Percentiles rank a stretch among this genome's conserved stretches.
phyloP scores from a whole-genome alignment of 179 eudicot species.

The Beta lomatogona region DNA sequence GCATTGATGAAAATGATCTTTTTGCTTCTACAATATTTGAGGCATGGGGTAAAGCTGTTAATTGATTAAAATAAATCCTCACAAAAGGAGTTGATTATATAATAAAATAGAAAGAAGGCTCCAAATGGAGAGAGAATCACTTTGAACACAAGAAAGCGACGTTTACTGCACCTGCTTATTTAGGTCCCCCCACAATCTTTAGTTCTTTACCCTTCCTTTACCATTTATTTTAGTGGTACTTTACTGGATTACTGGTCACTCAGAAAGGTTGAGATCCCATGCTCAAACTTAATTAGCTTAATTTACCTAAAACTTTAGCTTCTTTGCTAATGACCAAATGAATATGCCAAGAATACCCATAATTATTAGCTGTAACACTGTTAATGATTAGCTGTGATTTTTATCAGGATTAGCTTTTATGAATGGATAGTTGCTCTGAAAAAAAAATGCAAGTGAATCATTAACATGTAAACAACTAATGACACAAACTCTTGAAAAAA shows the following conservation, averaged over 20 bases:
- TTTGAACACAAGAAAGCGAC: conserved; percentile 36
- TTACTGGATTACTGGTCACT: neutral
- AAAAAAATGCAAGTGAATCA: neutral
- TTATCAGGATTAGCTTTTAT: too few species aligned
- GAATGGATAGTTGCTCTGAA: too few species aligned
- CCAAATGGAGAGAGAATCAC: conserved; percentile 26
- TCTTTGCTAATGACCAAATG: conserved; percentile 2
- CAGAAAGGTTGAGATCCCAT: conserved; percentile 9
- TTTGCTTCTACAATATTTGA: conserved; percentile 22
- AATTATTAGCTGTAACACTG: conserved; percentile 18
- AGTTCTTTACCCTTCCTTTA: neutral
- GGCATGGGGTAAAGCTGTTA: conserved; percentile 14
- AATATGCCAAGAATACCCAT: neutral
- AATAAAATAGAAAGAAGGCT: neutral
- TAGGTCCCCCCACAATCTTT: conserved; percentile 14
- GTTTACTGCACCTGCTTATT: conserved; percentile 9
- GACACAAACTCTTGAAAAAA: too few species aligned
- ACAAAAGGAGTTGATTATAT: neutral
- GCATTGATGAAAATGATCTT: conserved; percentile 29
- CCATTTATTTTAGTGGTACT: neutral
- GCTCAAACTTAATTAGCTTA: conserved; percentile 4
- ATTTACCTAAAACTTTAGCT: neutral
- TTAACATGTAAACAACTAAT: too few species aligned
- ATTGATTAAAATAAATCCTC: neutral
- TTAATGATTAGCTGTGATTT: conserved; percentile 19